Percentiles rank a stretch among this genome's conserved stretches.
Conservation (phyloP, 1,284 basidiomycete genomes). For the Ganoderma boninense region DNA sequence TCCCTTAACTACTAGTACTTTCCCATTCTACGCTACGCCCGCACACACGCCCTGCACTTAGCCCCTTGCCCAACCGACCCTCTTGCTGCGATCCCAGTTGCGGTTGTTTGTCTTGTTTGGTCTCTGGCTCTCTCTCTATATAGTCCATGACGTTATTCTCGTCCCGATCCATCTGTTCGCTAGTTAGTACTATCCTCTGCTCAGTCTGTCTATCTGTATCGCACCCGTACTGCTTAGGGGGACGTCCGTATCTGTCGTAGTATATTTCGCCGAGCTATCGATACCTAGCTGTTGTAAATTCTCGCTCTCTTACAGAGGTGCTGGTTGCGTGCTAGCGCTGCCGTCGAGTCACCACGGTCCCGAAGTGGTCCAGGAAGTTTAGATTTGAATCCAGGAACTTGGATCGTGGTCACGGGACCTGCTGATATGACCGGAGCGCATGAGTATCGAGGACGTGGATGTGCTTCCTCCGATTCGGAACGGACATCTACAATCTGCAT, state of each 20-base stretch:
- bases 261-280: slow-evolving; percentile 11
- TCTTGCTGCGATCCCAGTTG: not conserved
- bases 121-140: not conserved
- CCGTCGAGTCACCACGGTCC: not conserved
- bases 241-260: slow-evolving; percentile 15
- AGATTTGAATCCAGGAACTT: not conserved
- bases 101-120: slow-evolving; percentile 6
- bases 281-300: slow-evolving; percentile 21
- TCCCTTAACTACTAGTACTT: slow-evolving; percentile 3
- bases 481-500: not conserved
- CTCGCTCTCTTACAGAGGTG: not conserved
- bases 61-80: not conserved
- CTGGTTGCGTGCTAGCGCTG: not conserved
- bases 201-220: slow-evolving; percentile 6
- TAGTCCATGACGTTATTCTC: not conserved
- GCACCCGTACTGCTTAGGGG: slow-evolving; percentile 14
- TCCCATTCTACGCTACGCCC: not conserved
- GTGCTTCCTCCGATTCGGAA: not conserved
- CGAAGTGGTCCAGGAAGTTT: too few relatives aligned
- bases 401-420: not conserved
- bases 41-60: not conserved
- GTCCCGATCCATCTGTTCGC: not conserved
- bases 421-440: not conserved
- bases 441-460: too few relatives aligned
- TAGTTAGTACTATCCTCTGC: not conserved